phyloP scores from a whole-genome alignment of 768 basidiomycete genomes.

The Leucocoprinus birnbaumii region DNA sequence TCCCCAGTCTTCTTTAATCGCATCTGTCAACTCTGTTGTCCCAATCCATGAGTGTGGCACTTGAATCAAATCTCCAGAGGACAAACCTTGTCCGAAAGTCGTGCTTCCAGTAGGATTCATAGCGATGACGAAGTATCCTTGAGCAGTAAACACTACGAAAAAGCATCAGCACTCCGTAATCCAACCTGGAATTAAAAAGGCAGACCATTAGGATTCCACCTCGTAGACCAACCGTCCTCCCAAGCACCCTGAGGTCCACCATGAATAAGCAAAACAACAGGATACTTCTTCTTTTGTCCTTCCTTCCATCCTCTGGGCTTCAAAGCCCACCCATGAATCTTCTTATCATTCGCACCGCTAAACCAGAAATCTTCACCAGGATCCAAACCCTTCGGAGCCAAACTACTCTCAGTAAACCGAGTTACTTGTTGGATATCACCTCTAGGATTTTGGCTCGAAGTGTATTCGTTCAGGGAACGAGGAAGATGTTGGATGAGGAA shows the following conservation, averaged over 20 bases:
- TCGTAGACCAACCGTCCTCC: slow-evolving; percentile 88
- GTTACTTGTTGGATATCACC: slow-evolving; percentile 52
- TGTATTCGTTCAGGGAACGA: slow-evolving; percentile 3
- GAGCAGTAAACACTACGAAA: slow-evolving; percentile 63
- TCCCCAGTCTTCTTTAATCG: slow-evolving; percentile 79
- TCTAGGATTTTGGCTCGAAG: no score
- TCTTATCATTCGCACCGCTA: slow-evolving; percentile 69
- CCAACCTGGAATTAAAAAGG: neutral
- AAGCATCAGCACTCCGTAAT: neutral
- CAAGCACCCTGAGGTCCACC: slow-evolving; percentile 87
- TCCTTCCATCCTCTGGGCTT: slow-evolving; percentile 77
- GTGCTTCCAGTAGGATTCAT: slow-evolving; percentile 96
- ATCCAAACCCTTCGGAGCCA: slow-evolving; percentile 57
- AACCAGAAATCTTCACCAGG: slow-evolving; percentile 87
- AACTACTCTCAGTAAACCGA: slow-evolving; percentile 50
- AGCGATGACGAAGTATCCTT: slow-evolving; percentile 84
- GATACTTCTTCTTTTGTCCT: slow-evolving; percentile 72
- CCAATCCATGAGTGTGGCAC: neutral
- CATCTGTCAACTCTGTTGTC: slow-evolving; percentile 72
- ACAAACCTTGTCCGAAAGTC: slow-evolving; percentile 80
- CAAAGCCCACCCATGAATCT: slow-evolving; percentile 83
- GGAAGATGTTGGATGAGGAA: slow-evolving; percentile 55
- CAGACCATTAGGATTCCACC: slow-evolving; percentile 88
- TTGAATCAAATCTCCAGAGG: neutral
- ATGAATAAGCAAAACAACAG: slow-evolving; percentile 80